Evolutionary conservation across 2,329 filamentous ascomycete species (phyloP).

Genomic region (Cytospora piceae): DNA sequence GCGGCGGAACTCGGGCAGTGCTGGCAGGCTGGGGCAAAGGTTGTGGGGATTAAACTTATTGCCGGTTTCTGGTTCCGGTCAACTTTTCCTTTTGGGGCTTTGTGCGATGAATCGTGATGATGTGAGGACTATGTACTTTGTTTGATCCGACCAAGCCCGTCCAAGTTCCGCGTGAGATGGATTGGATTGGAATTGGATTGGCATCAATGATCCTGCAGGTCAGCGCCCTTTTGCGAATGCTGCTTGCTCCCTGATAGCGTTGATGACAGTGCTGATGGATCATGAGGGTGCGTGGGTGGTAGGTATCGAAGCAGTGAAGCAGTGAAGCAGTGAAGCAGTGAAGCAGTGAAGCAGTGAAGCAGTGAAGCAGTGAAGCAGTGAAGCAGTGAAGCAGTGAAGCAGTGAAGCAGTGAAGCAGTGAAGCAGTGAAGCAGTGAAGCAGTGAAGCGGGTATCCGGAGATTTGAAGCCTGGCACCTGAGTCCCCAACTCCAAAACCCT

Average conservation of each 20-base stretch:
- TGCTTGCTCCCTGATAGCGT: neutral
- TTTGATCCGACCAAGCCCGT: neutral
- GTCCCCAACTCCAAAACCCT: too few species aligned
- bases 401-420: too few species aligned
- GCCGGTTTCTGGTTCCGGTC: slow-evolving; percentile 5
- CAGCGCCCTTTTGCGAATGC: neutral
- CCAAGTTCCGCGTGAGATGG: neutral
- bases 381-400: too few species aligned
- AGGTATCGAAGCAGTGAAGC: neutral
- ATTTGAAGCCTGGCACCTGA: slow-evolving; percentile 13
- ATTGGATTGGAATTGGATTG: neutral
- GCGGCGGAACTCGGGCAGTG: slow-evolving; percentile 17
- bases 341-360: too few species aligned
- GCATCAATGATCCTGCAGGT: neutral
- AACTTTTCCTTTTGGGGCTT: slow-evolving; percentile 1
- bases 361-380: too few species aligned
- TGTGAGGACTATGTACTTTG: neutral
- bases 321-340: too few species aligned
- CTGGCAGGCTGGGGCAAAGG: slow-evolving; percentile 9
- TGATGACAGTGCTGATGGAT: neutral
- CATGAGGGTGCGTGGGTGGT: neutral
- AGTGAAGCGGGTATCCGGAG: slow-evolving; percentile 21
- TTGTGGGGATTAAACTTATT: neutral
- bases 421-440: slow-evolving; percentile 1
- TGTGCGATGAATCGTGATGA: neutral